Evolutionary conservation across 352 stramenopile species (phyloP), one percentile per base, ranked within the genome.

Genomic region (Nothophytophthora sp.): DNA sequence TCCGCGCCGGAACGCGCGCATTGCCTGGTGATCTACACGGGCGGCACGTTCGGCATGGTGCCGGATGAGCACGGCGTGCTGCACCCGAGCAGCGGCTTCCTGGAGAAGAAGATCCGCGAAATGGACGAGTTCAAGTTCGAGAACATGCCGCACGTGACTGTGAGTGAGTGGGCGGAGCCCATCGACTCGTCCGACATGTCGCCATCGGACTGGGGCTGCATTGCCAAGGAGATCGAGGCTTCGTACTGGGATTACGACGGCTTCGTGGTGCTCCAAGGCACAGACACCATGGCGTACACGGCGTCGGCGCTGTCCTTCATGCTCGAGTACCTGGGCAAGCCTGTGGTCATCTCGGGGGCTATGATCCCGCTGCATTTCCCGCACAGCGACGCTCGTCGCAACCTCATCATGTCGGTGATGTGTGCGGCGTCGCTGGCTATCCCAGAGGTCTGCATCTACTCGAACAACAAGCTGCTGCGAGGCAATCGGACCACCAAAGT

Each of bases 211-310:
- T 99, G 96, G 96, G 72, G 65, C 0, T 63, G 58, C 24, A 95
- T 99, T 33, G 96, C 92, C n/a, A 68, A 62, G 18, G 92, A 98
- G 64, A 98, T 99, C 42, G 91, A 97, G 59, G 72, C 76, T 34
- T 81, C 96, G 29, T 99, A 99, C 82, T 90, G 91, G 70, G 73
- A 97, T 63, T 99, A 98, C 48, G 86, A 98, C 54, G 95, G 94
- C 30, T 99, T 99, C 63, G 96, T 99, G 24, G 88, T 99, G 33
- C 77, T 99, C 13, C 96, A 96, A 67, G 97, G 97, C 37, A 99
- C 97, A 0, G 97, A 99, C 71, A 99, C 97, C 0, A 99, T 99
- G 96, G 95, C 96, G 8, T 99, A 99, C 77, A 90, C 89, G 34
- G 91, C 96, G 5, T 96, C 88, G 27, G 96, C 96, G 23, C 69